phyloP scores from a whole-genome alignment of 306 rosid species.

The barrel medic (Medicago truncatula) region MtrunA17r5.0-ANR NC_053045.1:43380501-43381000 shows the following conservation, averaged over 20 bases:
- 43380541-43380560: too few species aligned
- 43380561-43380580: too few species aligned
- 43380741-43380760: conserved; percentile 44
- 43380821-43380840: conserved; percentile 31
- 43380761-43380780: conserved; percentile 70
- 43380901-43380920: conserved; percentile 56
- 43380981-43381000: conserved; percentile 5
- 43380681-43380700: background rate
- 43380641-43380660: too few species aligned
- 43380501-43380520: too few species aligned
- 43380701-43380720: conserved; percentile 29
- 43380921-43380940: conserved; percentile 51
- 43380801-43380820: conserved; percentile 40
- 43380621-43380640: too few species aligned
- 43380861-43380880: conserved; percentile 24
- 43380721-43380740: conserved; percentile 34
- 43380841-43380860: conserved; percentile 30
- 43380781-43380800: conserved; percentile 45
- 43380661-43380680: too few species aligned
- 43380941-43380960: conserved; percentile 58
- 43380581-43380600: too few species aligned
- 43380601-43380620: too few species aligned
- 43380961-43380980: conserved; percentile 52
- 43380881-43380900: conserved; percentile 42
- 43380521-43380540: too few species aligned